A percentile compares a stretch with the other conserved stretches of the same genome.
Evolutionary conservation across 2,329 filamentous ascomycete species (phyloP).

Genomic region (Davidsoniella virescens): DNA sequence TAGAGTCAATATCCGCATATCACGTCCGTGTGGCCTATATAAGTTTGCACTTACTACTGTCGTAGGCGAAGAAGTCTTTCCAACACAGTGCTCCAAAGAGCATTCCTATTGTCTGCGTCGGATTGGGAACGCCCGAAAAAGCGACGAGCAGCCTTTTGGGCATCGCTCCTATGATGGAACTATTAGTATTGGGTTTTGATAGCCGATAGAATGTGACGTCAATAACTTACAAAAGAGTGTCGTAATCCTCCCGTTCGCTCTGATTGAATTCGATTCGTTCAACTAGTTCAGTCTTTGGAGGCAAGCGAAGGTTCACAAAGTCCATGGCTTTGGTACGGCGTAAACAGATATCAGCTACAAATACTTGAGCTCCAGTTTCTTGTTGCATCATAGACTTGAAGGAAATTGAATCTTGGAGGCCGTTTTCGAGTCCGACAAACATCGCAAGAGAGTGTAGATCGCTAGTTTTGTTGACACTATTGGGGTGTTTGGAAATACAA

Average conservation of each 20-base stretch:
- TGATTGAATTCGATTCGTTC: conserved; percentile 57
- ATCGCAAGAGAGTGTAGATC: conserved; percentile 68
- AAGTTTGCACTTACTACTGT: conserved; percentile 38
- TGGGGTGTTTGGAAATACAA: background rate
- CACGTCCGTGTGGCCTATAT: conserved; percentile 4
- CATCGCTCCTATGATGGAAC: conserved; percentile 39
- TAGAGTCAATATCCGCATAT: conserved; percentile 19
- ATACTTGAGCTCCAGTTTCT: conserved; percentile 54
- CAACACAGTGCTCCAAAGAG: conserved; percentile 34
- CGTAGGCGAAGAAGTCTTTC: conserved; percentile 70
- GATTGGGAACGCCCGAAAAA: conserved; percentile 28
- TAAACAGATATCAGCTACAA: conserved; percentile 69
- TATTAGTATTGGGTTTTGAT: background rate
- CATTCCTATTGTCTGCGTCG: conserved; percentile 21
- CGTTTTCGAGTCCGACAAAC: conserved; percentile 61
- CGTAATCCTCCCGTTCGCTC: conserved; percentile 64
- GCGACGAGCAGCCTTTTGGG: conserved; percentile 27
- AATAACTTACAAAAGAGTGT: conserved; percentile 45
- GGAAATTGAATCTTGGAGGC: conserved; percentile 53
- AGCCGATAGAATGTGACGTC: background rate
- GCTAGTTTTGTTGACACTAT: conserved; percentile 56
- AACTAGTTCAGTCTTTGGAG: conserved; percentile 60
- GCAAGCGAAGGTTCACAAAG: conserved; percentile 68
- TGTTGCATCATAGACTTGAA: conserved; percentile 52
- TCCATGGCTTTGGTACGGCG: conserved; percentile 76